Evolutionary conservation across 2,329 filamentous ascomycete species (phyloP), one percentile per base, ranked within the genome.

Genomic region (Diaporthe ilicicola): DNA sequence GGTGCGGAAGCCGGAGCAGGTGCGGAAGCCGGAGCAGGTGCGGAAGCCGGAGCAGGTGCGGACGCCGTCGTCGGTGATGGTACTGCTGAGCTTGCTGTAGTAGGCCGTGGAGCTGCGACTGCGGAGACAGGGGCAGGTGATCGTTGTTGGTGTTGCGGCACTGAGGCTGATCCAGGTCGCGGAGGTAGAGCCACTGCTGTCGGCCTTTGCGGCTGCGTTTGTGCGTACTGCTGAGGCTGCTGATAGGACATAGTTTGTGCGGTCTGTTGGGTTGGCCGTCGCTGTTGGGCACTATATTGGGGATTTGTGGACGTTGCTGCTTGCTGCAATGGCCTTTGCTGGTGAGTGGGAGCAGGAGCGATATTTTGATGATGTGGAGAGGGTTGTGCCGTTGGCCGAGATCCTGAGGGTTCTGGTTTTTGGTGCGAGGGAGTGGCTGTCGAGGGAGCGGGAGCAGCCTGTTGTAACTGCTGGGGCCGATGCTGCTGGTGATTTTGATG

Each of bases 321-420:
- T 68, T 72, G 71, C 54, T 72, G 71, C 17, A 68, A 37, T 37
- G 68, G 62, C 29, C 71, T 68, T 34, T 68, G 68, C 48, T 68
- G 71, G 17, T 70, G 70, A 4, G 51, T n/a, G 4, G 71, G 71
- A 44, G 71, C 71, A 12, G 71, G 71, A 12, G 71, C 71, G 27
- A 72, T 72, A 37, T 48, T 67, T 42, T 67, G 68, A 34, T 72
- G 71, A 54, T 72, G 71, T 5, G 64, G 42, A 24, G 68, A 64
- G 4, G 69, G 62, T 62, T 65, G 71, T 6, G 68, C 32, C 44
- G 37, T 12, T 2, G 71, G 55, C 37, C 69, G 70, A 19, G 71
- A 6, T 29, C 24, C 51, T 10, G 62, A 4, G 27, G 50, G 29
- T 42, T 70, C 65, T 68, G 24, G 44, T 68, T 48, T 70, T 56